Evolutionary conservation across 345 rosid species (phyloP).

Genomic region (Lumnitzera littorea): DNA sequence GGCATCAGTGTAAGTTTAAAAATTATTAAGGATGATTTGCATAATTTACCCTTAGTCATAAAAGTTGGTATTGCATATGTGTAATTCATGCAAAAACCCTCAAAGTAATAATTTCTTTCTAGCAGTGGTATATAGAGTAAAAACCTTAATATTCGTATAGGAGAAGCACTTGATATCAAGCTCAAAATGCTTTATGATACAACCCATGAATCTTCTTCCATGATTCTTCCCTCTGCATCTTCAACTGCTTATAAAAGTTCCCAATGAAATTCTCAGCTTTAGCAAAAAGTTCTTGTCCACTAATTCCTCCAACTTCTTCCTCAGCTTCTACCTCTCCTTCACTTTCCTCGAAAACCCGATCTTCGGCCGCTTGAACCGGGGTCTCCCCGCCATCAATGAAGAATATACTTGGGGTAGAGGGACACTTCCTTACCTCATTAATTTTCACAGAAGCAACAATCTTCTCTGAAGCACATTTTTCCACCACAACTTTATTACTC

Average conservation of each 20-base stretch:
- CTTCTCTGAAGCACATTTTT: constrained; percentile 33
- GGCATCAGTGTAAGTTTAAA: too few relatives aligned
- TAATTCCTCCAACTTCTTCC: constrained; percentile 24
- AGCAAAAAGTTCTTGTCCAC: constrained; percentile 45
- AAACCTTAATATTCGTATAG: too few relatives aligned
- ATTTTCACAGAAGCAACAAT: constrained; percentile 5
- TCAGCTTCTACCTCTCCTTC: constrained; percentile 15
- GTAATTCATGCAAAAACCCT: too few relatives aligned
- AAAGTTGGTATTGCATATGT: too few relatives aligned
- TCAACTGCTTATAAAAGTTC: constrained; percentile 57
- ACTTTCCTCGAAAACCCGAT: neutral
- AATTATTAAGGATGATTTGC: too few relatives aligned
- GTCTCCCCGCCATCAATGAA: constrained; percentile 39
- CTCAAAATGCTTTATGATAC: constrained; percentile 36
- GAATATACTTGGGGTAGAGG: constrained; percentile 55
- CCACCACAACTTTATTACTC: too few relatives aligned
- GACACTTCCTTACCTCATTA: constrained; percentile 34
- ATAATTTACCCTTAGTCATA: too few relatives aligned
- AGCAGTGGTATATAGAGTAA: too few relatives aligned
- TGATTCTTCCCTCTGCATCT: constrained; percentile 68
- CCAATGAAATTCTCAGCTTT: constrained; percentile 63
- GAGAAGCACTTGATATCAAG: too few relatives aligned
- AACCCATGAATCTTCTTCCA: constrained; percentile 48
- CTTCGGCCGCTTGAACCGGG: constrained; percentile 12
- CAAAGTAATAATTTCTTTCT: too few relatives aligned